Evolutionary conservation across 306 rosid species (phyloP), one percentile per base, ranked within the genome.

Genomic region (Herpetospermum pedunculosum): DNA sequence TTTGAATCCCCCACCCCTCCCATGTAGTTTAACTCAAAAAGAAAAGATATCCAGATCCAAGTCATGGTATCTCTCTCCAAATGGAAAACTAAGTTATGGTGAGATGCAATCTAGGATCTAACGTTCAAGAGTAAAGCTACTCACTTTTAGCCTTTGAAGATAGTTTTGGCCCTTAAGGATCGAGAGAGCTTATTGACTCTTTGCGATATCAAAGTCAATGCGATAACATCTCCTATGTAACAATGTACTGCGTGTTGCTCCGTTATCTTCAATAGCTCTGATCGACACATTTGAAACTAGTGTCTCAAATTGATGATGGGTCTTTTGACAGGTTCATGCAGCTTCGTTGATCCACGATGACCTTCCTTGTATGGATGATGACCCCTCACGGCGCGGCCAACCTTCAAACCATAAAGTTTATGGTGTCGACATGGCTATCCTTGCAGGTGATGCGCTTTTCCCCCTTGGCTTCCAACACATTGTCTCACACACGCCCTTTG

Each of bases 291-390:
- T 21, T 46, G 35, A 23, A 23, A 21, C 18, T 41, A 13, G 23
- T 6, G 2, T 3, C 23, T 29, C 40, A 0, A 58, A 5, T 58
- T 29, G 16, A 58, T 29, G 16, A 6, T 41, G 52, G 19, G 52
- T 23, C 34, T 59, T 41, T 25, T 54, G 48, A 62, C 87, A 94
- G 98, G 97, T 94, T 63, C 98, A 94, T 77, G 89, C 96, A 0
- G 98, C 98, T 73, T 94, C 97, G 41, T 79, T 94, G 85, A 91
- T 91, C 78, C 98, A 94, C 14, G 95, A 94, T 48, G 98, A 94
- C 77, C 97, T 94, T 77, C 98, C 98, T 54, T 91, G 91, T 75
- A 94, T 91, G 97, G 98, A 94, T 30, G 98, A 91, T 72, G 88
- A 89, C 59, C 79, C 90, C 9, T 85, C 89, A 25, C 95, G 98